Evolutionary conservation across 78 protist species (phyloP).

Genomic region (Dictyostelium capitatum): DNA sequence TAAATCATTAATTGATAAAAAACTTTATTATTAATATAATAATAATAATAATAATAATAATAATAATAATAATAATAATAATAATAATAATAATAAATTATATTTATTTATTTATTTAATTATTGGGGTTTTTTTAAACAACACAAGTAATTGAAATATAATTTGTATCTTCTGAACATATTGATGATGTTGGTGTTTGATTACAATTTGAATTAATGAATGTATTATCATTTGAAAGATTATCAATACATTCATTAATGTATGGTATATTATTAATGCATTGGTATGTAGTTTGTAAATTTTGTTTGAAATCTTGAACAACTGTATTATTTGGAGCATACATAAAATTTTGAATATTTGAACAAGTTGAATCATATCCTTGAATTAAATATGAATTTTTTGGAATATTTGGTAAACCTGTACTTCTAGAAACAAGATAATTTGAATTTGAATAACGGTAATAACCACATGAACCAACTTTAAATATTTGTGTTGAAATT

Average conservation of each 20-base stretch:
- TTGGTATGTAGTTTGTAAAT: not conserved
- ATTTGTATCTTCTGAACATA: too few relatives aligned
- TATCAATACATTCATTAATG: not conserved
- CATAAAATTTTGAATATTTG: slow-evolving; percentile 16
- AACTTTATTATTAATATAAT: too few relatives aligned
- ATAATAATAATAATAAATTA: not conserved
- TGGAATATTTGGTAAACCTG: not conserved
- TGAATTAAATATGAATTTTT: not conserved
- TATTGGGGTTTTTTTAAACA: too few relatives aligned
- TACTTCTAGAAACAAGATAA: not conserved
- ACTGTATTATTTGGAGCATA: slow-evolving; percentile 46
- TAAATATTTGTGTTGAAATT: not conserved
- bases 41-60: not conserved
- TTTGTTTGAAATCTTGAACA: not conserved
- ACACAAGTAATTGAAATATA: too few relatives aligned
- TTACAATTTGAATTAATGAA: not conserved
- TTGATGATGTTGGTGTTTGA: not conserved
- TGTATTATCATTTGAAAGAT: too few relatives aligned
- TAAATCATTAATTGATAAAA: too few relatives aligned
- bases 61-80: not conserved
- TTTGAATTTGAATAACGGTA: not conserved
- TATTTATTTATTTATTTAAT: not conserved
- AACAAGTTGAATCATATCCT: not conserved
- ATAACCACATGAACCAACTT: not conserved
- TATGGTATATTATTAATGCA: not conserved